A percentile compares a stretch with the other conserved stretches of the same genome.
Evolutionary conservation across 106 monocot species (phyloP).

Genomic region (Triglochin maritima): DNA sequence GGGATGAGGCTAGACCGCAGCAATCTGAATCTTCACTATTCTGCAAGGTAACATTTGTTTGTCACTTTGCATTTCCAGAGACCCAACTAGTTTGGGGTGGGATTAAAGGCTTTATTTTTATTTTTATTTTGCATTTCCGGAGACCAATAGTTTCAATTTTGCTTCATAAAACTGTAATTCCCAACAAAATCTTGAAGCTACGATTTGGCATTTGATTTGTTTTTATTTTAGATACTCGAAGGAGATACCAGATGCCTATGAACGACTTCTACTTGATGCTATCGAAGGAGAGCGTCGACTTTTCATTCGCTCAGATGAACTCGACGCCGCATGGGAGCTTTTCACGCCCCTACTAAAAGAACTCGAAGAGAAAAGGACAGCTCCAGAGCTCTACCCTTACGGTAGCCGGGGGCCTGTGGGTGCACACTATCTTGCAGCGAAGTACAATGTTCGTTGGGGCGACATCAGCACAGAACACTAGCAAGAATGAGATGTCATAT

Average conservation of each 20-base stretch:
- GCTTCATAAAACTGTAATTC: no score
- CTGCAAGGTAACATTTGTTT: constrained; percentile 50
- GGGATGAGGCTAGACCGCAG: constrained; percentile 84
- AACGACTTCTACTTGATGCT: constrained; percentile 81
- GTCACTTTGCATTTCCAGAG: neutral
- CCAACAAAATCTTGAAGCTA: no score
- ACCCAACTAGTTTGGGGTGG: no score
- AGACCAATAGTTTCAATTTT: neutral
- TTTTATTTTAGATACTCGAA: constrained; percentile 56
- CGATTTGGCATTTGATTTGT: neutral
- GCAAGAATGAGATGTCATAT: constrained; percentile 5
- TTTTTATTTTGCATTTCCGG: neutral
- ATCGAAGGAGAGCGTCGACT: constrained; percentile 89
- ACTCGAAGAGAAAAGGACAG: constrained; percentile 74
- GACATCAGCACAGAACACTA: constrained; percentile 49
- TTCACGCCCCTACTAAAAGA: constrained; percentile 82
- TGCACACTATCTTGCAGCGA: constrained; percentile 80
- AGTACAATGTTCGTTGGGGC: constrained; percentile 84
- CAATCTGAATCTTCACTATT: constrained; percentile 89
- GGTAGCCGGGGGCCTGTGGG: constrained; percentile 83
- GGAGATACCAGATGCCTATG: constrained; percentile 94
- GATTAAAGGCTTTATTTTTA: neutral
- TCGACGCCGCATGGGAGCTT: constrained; percentile 89
- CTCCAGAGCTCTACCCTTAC: constrained; percentile 83
- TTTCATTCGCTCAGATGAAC: constrained; percentile 87